A percentile compares a stretch with the other conserved stretches of the same genome.
Conservation (phyloP, 2,329 filamentous ascomycete genomes). For the Ophiostoma perfectum region DNA sequence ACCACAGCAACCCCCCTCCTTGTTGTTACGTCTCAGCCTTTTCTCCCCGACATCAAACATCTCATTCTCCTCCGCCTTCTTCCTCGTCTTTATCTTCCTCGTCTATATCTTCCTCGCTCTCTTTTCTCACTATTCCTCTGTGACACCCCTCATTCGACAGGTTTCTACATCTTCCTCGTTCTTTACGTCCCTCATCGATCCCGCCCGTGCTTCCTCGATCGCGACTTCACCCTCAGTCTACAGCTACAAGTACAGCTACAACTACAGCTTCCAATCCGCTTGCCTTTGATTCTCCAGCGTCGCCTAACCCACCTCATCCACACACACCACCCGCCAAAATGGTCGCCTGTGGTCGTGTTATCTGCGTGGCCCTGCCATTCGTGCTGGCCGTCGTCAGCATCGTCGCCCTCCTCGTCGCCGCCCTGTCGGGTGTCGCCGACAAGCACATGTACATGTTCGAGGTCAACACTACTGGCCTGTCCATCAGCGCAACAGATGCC, state of each 20-base stretch:
- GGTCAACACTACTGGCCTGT: conserved; percentile 59
- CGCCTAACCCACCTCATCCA: not conserved
- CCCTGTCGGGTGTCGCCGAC: conserved; percentile 51
- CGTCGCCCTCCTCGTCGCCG: conserved; percentile 58
- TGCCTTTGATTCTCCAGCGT: too few species aligned
- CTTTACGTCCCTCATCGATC: not conserved
- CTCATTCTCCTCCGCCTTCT: not conserved
- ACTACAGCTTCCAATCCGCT: too few species aligned
- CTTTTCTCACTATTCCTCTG: not conserved
- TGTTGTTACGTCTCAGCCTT: not conserved
- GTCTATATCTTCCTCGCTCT: not conserved
- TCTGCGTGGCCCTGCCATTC: conserved; percentile 86
- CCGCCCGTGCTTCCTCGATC: not conserved
- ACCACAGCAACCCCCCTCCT: not conserved
- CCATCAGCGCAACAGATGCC: conserved; percentile 33
- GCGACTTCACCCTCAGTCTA: not conserved
- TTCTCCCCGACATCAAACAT: not conserved
- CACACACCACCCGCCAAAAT: conserved; percentile 25
- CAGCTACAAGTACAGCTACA: too few species aligned
- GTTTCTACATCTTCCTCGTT: not conserved
- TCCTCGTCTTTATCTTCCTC: not conserved
- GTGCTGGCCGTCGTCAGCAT: conserved; percentile 71
- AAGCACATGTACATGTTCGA: conserved; percentile 54
- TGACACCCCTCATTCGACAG: not conserved
- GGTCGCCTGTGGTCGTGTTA: conserved; percentile 60